Base-by-base conservation (phyloP, 192 early-diverging fungal species). In the Rhizophlyctis rosea region DNA sequence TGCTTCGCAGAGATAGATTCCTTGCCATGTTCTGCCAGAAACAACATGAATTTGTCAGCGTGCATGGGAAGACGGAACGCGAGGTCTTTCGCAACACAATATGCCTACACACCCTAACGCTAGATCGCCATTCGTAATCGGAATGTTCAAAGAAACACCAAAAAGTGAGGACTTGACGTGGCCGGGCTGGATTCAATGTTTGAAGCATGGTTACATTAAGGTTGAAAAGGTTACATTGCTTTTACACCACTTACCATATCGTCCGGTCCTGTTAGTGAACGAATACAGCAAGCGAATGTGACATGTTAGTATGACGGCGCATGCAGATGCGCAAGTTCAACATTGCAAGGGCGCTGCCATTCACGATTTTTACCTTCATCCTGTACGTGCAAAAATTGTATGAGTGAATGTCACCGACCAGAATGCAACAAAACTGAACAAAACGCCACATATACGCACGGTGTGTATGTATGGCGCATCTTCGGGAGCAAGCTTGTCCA, bases 281-380 rank as follows among this genome's bases (percentile, higher is more conserved):
- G n/a, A 18, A 25, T 21, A 16, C 4, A 56, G 18, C 27, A 57
- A 9, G 27, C 31, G 9, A 4, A 13, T 49, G 3, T 71, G 82
- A 79, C 90, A 94, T 93, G 64, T 95, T 92, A 61, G 93, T 92
- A 0, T 91, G 75, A 3, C 94, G n/a, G n/a, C n/a, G n/a, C n/a
- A n/a, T n/a, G n/a, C n/a, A n/a, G n/a, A n/a, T n/a, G n/a, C n/a
- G n/a, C n/a, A n/a, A n/a, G n/a, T n/a, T n/a, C n/a, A n/a, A n/a
- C n/a, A n/a, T n/a, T n/a, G n/a, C n/a, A n/a, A n/a, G n/a, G n/a
- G n/a, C n/a, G n/a, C 94, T 67, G 93, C 92, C 50, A 86, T 48
- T 47, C 34, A 27, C 14, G 21, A 25, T n/a, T 1, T 57, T 1
- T 34, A 16, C 33, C 35, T 27, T 34, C 56, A 27, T 27, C 33